These are phyloP conservation scores for Fonsecaea nubica DNA, from an alignment of 2,329 filamentous ascomycete species.

Conservation along the genomic window DNA sequence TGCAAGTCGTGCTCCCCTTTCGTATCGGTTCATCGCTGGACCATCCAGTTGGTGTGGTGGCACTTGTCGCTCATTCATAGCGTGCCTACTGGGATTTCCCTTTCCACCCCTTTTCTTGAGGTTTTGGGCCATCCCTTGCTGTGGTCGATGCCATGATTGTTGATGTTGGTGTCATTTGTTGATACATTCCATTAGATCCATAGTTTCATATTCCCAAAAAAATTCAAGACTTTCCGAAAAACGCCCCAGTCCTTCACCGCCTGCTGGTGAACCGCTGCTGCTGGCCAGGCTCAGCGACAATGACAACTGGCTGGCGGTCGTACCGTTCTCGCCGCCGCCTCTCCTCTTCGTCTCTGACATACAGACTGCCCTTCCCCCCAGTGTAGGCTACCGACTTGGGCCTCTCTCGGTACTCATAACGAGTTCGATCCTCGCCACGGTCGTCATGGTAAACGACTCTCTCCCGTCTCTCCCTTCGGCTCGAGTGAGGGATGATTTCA, in stretches of 20 bases:
- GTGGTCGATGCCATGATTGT: constrained; percentile 11
- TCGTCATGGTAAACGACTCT: constrained; percentile 24
- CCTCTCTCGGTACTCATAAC: constrained; percentile 21
- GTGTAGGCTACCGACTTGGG: constrained; percentile 25
- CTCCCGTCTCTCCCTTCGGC: constrained; percentile 24
- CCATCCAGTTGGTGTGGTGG: constrained; percentile 30
- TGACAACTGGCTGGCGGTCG: constrained; percentile 34
- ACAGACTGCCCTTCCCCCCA: constrained; percentile 33
- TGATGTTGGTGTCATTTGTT: constrained; percentile 29
- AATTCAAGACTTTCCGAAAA: constrained; percentile 7
- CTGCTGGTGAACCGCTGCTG: constrained; percentile 18
- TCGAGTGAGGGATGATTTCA: constrained; percentile 31
- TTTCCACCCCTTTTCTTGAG: constrained; percentile 23
- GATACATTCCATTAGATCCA: constrained; percentile 22
- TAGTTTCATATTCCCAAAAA: constrained; percentile 1
- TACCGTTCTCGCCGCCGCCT: constrained; percentile 26
- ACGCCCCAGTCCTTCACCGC: constrained; percentile 22
- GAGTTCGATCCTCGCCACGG: constrained; percentile 20
- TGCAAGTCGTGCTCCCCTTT: constrained; percentile 38
- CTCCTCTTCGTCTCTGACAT: constrained; percentile 32
- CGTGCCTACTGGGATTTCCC: constrained; percentile 4
- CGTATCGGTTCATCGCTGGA: constrained; percentile 34
- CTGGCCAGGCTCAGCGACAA: constrained; percentile 32
- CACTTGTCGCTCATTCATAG: constrained; percentile 23
- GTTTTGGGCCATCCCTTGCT: constrained; percentile 26